These are phyloP conservation scores for Cercospora sojina DNA, from an alignment of 2,329 filamentous ascomycete genomes.

Conservation along the genomic window DNA sequence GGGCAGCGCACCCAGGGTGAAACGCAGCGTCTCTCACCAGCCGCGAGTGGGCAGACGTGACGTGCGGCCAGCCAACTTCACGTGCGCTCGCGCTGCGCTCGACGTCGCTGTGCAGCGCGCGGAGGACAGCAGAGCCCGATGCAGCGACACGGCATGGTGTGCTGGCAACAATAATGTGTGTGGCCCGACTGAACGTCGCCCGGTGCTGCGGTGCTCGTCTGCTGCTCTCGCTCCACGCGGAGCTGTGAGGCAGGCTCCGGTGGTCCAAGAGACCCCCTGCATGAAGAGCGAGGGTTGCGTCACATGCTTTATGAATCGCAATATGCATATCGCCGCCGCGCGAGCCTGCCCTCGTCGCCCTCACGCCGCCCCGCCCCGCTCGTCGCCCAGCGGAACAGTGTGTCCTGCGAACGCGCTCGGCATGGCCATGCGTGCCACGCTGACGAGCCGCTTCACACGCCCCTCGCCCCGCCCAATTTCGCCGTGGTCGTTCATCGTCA, in stretches of 20 bases:
- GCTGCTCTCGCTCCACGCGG: neutral
- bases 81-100: neutral
- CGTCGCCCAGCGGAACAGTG: neutral
- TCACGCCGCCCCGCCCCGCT: neutral
- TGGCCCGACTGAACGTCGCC: neutral
- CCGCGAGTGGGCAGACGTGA: neutral
- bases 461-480: neutral
- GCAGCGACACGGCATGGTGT: neutral
- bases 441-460: neutral
- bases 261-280: neutral
- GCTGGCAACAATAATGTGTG: neutral
- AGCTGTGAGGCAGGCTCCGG: neutral
- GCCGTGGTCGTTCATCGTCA: neutral
- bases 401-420: neutral
- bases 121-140: no score
- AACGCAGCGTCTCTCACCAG: constrained; percentile 4
- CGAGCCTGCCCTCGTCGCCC: neutral
- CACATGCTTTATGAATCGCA: constrained; percentile 1
- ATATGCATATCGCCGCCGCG: neutral
- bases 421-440: neutral
- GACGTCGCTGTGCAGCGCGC: neutral
- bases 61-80: neutral
- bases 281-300: neutral
- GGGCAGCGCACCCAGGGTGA: neutral
- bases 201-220: neutral